Percentiles rank a stretch among this genome's conserved stretches.
Evolutionary conservation across 2,329 filamentous ascomycete species (phyloP).

Genomic region (Pestalotiopsis sp.): DNA sequence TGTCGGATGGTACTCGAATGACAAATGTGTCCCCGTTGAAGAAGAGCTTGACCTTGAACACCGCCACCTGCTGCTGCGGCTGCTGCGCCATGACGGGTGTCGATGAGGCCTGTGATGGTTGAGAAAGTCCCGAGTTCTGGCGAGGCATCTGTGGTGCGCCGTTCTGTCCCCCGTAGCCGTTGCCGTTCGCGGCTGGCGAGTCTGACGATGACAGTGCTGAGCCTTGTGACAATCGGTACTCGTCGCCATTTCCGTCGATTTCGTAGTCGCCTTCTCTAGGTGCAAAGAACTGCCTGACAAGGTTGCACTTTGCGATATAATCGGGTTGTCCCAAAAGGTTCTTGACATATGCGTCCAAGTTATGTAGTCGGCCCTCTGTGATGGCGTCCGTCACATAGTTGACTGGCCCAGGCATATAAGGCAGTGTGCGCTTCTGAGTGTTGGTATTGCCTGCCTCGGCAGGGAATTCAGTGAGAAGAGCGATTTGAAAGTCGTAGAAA

Average conservation of each 20-base stretch:
- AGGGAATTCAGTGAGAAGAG: constrained; percentile 88
- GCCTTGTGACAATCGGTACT: constrained; percentile 74
- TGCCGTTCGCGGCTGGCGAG: constrained; percentile 62
- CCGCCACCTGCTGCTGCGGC: constrained; percentile 45
- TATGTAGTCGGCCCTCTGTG: constrained; percentile 88
- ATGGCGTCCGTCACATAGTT: constrained; percentile 98
- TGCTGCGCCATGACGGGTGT: constrained; percentile 45
- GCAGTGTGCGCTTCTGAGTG: constrained; percentile 77
- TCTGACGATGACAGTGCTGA: constrained; percentile 69
- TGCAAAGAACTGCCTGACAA: constrained; percentile 89
- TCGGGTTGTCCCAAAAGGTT: constrained; percentile 80
- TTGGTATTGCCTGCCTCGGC: constrained; percentile 88
- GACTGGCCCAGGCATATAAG: constrained; percentile 97
- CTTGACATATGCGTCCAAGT: constrained; percentile 94
- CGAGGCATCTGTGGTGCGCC: constrained; percentile 49
- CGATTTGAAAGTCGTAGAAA: constrained; percentile 98
- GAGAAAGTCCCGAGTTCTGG: constrained; percentile 51
- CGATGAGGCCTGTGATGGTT: constrained; percentile 59
- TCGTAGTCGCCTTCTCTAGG: constrained; percentile 92
- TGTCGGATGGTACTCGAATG: constrained; percentile 82
- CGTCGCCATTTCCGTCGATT: constrained; percentile 75
- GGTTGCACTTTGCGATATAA: constrained; percentile 80
- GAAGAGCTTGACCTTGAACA: constrained; percentile 93
- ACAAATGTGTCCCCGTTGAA: constrained; percentile 92
- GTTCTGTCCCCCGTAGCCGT: constrained; percentile 56